phyloP scores from a whole-genome alignment of 106 monocot genomes.

The Platanthera guangdongensis region DNA sequence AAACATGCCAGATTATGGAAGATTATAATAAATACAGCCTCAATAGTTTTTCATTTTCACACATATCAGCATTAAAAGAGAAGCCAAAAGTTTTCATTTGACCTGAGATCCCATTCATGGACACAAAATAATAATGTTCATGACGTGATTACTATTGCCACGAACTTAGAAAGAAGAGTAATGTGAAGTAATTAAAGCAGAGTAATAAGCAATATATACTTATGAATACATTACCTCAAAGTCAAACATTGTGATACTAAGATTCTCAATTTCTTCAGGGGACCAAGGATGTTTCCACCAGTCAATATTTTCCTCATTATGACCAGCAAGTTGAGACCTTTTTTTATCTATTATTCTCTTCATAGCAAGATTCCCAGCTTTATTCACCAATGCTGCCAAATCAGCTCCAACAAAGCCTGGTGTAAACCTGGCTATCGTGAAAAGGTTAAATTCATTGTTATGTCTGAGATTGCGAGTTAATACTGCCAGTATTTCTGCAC shows the following conservation, averaged over 20 bases:
- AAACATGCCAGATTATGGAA: no score
- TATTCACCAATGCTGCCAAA: slow-evolving; percentile 68
- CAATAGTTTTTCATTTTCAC: neutral
- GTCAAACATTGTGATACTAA: slow-evolving; percentile 65
- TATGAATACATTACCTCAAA: slow-evolving; percentile 64
- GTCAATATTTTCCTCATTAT: slow-evolving; percentile 14
- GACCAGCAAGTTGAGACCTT: slow-evolving; percentile 27
- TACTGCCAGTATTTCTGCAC: slow-evolving; percentile 55
- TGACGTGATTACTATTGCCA: neutral
- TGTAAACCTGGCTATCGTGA: slow-evolving; percentile 78
- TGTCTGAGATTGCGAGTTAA: slow-evolving; percentile 45
- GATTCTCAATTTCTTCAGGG: slow-evolving; percentile 55
- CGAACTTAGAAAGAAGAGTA: no score
- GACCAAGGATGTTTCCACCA: slow-evolving; percentile 77
- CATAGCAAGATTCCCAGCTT: slow-evolving; percentile 89
- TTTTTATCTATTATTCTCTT: slow-evolving; percentile 66
- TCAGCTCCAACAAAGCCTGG: slow-evolving; percentile 97
- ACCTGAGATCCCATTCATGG: neutral
- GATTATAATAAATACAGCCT: neutral
- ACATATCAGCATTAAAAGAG: neutral
- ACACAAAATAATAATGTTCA: neutral
- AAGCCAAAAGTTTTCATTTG: neutral
- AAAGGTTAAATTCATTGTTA: slow-evolving; percentile 57
- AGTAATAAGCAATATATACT: neutral
- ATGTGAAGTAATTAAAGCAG: neutral